Evolutionary conservation across 257 asterid species (phyloP), one percentile per base, ranked within the genome.

Genomic region (Dorcoceras hygrometricum): DNA sequence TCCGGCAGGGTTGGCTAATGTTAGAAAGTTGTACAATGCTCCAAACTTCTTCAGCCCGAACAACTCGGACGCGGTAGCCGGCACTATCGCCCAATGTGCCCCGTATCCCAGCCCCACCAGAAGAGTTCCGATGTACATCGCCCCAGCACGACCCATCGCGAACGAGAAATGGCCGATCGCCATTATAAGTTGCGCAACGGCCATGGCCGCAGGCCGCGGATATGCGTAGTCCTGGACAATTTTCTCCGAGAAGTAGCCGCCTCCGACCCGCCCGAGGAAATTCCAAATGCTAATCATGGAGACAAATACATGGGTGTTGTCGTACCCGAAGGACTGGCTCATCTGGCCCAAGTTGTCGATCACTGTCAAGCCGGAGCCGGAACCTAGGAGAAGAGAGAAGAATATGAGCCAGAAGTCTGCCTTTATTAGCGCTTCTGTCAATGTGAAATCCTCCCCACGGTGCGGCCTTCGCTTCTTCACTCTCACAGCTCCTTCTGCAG

Each of bases 271-370:
- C 64, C 87, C 87, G 12, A 79, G 77, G 72, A 82, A 82, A 79
- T 82, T 82, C 87, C 87, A 82, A 62, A 82, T 82, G 77, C 87
- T 79, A 70, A 79, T 77, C 84, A 82, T 77, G 75, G 87, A 82
- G 65, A 82, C 87, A 59, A 79, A 82, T 43, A 82, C 82, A 63
- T 82, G 87, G 3, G 87, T 69, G 29, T 82, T 76, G 20, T 82
- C 74, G 59, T 82, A 82, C 36, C 87, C 87, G 14, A 76, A 75
- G 26, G 87, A 82, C 77, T 79, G 79, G 74, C 84, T 82, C 84
- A 82, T 79, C 75, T 82, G 87, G 55, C 87, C 87, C 73, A 82
- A 72, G 57, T 82, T 82, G 63, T 82, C 87, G 43, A 82, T 82
- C 57, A 82, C 84, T 0, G 84, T 82, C 75, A 82, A 72, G 57